Conservation (phyloP, 768 basidiomycete genomes). For the Fistulinella prunicolor region DNA sequence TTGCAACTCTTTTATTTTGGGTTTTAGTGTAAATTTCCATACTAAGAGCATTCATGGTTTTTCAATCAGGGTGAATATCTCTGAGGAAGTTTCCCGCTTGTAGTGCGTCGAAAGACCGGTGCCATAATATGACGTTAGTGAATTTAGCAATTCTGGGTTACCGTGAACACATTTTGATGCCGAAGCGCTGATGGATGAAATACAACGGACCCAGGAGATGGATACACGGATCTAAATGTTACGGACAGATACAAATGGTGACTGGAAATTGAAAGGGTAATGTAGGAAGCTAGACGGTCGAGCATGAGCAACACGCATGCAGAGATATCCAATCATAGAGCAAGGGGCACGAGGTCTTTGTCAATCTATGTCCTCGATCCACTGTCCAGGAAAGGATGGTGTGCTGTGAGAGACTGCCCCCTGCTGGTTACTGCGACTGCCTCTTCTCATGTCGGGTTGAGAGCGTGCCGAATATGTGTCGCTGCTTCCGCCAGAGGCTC, state of each 20-base stretch:
- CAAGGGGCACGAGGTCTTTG: not conserved
- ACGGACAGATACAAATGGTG: conserved; percentile 11
- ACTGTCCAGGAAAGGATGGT: conserved; percentile 32
- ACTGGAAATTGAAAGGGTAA: conserved; percentile 7
- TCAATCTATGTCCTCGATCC: conserved; percentile 36
- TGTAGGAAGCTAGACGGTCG: conserved; percentile 1
- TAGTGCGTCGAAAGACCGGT: too few relatives aligned
- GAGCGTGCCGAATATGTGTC: conserved; percentile 13
- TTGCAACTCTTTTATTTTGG: not conserved
- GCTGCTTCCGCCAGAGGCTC: conserved; percentile 14
- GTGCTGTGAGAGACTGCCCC: conserved; percentile 9
- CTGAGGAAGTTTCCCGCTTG: too few relatives aligned
- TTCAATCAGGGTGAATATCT: not conserved
- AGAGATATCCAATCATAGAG: conserved; percentile 1
- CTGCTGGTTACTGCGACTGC: conserved; percentile 8
- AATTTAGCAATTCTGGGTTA: not conserved
- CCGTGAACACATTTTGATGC: not conserved
- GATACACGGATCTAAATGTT: conserved; percentile 21
- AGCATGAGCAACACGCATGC: conserved; percentile 2
- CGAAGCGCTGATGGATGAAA: too few relatives aligned
- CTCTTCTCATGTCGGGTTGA: conserved; percentile 7
- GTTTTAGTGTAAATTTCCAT: conserved; percentile 1
- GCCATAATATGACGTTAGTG: too few relatives aligned
- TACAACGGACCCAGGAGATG: conserved; percentile 6
- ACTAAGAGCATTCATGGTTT: conserved; percentile 1